Evolutionary conservation across 2,329 filamentous ascomycete genomes (phyloP).

Genomic region (Fusarium nurragi): DNA sequence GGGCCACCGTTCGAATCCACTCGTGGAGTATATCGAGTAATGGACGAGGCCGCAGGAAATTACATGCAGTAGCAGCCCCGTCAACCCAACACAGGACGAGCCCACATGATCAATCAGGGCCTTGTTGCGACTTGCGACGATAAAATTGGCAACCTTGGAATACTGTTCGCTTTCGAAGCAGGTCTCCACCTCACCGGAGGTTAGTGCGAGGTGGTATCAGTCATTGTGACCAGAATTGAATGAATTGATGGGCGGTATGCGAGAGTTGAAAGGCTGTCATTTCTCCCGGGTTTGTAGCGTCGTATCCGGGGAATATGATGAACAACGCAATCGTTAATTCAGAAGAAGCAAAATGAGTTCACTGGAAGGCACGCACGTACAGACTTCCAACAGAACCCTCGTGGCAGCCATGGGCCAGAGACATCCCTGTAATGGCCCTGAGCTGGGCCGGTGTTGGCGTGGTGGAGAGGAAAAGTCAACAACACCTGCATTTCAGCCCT

Average conservation of each 20-base stretch:
- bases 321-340: slow-evolving; percentile 34
- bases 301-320: slow-evolving; percentile 26
- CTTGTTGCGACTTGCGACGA: slow-evolving; percentile 23
- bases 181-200: slow-evolving; percentile 38
- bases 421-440: slow-evolving; percentile 38
- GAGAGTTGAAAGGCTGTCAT: not conserved
- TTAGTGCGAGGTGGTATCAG: slow-evolving; percentile 26
- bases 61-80: slow-evolving; percentile 17
- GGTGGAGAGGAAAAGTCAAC: slow-evolving; percentile 17
- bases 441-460: slow-evolving; percentile 18
- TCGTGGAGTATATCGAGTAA: slow-evolving; percentile 28
- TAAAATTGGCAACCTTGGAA: slow-evolving; percentile 35
- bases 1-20: slow-evolving; percentile 25
- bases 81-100: slow-evolving; percentile 4
- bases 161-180: slow-evolving; percentile 16
- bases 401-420: slow-evolving; percentile 44
- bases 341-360: slow-evolving; percentile 35
- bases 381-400: slow-evolving; percentile 35
- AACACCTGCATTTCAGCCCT: slow-evolving; percentile 38
- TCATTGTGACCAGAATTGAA: not conserved
- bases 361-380: slow-evolving; percentile 13
- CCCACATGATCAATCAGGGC: slow-evolving; percentile 26
- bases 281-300: slow-evolving; percentile 28
- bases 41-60: slow-evolving; percentile 36
- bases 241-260: not conserved